A percentile compares a stretch with the other conserved stretches of the same genome.
Conservation (phyloP, 2,329 filamentous ascomycete species). For the Penicillium nordicum region DNA sequence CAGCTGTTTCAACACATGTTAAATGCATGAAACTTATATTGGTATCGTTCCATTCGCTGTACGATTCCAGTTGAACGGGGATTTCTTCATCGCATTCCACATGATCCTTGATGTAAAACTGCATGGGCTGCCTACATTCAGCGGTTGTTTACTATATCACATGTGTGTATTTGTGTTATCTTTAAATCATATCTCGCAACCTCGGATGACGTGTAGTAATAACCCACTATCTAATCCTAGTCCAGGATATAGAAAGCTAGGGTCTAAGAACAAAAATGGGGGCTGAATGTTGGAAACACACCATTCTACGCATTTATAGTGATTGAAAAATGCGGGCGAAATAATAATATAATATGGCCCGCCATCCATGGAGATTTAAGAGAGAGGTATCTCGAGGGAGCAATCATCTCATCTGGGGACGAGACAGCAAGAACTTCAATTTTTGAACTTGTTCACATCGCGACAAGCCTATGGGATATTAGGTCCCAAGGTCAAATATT, state of each 20-base stretch:
- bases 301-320: neutral
- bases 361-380: neutral
- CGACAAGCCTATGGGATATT: neutral
- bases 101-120: neutral
- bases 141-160: neutral
- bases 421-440: neutral
- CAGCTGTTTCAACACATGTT: neutral
- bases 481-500: neutral
- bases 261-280: neutral
- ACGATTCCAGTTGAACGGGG: neutral
- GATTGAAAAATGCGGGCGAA: neutral
- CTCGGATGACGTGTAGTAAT: neutral
- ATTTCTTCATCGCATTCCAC: neutral
- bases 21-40: neutral
- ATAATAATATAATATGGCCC: neutral
- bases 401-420: neutral
- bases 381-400: neutral
- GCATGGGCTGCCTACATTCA: neutral
- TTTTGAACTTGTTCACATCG: neutral
- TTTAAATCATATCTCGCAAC: too few relatives aligned
- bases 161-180: neutral
- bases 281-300: neutral
- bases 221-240: neutral
- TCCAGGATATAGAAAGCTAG: neutral
- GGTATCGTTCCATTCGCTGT: neutral